Evolutionary conservation across 1,284 basidiomycete species (phyloP), one percentile per base, ranked within the genome.

Genomic region (Inonotus hispidus): DNA sequence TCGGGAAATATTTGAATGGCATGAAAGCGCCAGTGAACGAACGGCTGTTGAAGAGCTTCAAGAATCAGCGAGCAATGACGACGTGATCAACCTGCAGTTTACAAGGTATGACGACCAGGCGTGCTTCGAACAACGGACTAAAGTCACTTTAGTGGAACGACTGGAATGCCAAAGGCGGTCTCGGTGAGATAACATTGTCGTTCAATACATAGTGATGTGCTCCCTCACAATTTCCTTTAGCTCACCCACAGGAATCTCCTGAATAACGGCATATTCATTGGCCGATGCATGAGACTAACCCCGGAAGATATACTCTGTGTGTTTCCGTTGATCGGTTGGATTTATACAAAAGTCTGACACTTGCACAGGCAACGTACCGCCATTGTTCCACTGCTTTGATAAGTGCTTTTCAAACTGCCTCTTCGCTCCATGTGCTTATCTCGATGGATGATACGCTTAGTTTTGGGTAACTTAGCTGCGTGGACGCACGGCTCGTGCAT

Each of bases 361-460:
- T 45, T 37, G 43, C 41, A 8, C 55, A 89, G 87, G 87, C 76
- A 92, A 92, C 65, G 84, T 84, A 0, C 90, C 90, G 1, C 90
- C 90, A 0, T 72, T 92, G 0, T 92, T 92, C 70, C 90, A 93
- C 70, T 93, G 91, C 68, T 93, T 93, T 82, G 91, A 90, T 91
- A 73, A 87, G 89, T 88, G 41, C 38, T 27, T 23, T 43, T 23
- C 32, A 60, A 35, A 45, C 21, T 61, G 37, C 53, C 10, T 55
- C 23, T 38, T 13, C 25, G 37, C 25, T n/a, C 47, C 41, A 8
- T 7, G 7, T 3, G 32, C 49, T 56, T 49, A 46, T 11, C 2
- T 35, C 5, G 10, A 64, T 29, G 65, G 13, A 61, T 63, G 61
- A 62, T 67, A 90, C 86, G 90, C 68, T 81, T 93, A 47, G 85